Conservation (phyloP, 495 filamentous ascomycete species). For the Glonium stellatum region DNA sequence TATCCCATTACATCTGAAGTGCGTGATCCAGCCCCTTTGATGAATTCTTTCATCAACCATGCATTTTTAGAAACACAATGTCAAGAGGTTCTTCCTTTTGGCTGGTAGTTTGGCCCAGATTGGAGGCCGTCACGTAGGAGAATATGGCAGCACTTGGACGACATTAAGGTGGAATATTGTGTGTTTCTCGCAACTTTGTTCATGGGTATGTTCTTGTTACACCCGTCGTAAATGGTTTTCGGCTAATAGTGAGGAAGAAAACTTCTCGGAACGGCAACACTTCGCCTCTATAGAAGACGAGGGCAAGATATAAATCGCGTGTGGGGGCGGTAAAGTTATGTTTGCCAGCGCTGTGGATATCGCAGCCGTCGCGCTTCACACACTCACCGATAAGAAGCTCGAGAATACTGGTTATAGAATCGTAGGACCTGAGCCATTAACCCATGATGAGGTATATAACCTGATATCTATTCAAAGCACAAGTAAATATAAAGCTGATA, state of each 20-base stretch:
- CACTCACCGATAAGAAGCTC: conserved; percentile 37
- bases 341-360: conserved; percentile 46
- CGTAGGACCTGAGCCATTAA: conserved; percentile 43
- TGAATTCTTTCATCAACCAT: neutral
- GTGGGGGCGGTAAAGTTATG: conserved; percentile 40
- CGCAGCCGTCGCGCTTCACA: conserved; percentile 41
- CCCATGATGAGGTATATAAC: conserved; percentile 39
- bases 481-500: neutral
- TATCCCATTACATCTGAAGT: neutral
- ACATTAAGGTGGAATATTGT: conserved; percentile 40
- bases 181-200: conserved; percentile 44
- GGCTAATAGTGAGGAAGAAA: conserved; percentile 22
- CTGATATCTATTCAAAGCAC: neutral
- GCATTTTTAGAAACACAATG: neutral
- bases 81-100: neutral
- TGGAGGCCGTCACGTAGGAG: conserved; percentile 29
- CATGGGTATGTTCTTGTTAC: conserved; percentile 34
- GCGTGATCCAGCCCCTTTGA: neutral
- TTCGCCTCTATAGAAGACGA: conserved; percentile 37
- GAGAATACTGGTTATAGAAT: conserved; percentile 42
- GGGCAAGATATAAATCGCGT: conserved; percentile 42
- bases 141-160: conserved; percentile 37
- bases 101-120: neutral
- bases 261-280: conserved; percentile 27
- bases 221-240: neutral